These are phyloP conservation scores for Diddensiella caesifluorescens DNA, from an alignment of 805 yeast genomes.

Conservation along the genomic window DNA sequence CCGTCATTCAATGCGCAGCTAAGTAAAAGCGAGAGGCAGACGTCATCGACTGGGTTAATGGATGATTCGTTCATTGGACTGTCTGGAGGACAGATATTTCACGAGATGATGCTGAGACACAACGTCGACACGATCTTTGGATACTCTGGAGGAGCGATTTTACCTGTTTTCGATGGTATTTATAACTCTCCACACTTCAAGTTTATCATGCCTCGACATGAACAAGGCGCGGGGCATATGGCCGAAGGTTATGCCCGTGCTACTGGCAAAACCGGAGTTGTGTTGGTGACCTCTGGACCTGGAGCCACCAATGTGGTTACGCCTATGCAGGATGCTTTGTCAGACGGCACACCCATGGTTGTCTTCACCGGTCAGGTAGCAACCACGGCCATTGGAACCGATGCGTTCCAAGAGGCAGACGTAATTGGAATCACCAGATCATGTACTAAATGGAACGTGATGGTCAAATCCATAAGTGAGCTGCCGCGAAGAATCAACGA, in stretches of 20 bases:
- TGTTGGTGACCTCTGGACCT: constrained; percentile 97
- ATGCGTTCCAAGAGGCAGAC: constrained; percentile 99
- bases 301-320: constrained; percentile 98
- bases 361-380: constrained; percentile 98
- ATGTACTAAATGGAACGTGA: constrained; percentile 98
- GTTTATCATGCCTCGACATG: constrained; percentile 92
- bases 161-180: constrained; percentile 97
- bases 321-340: constrained; percentile 96
- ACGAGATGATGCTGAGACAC: constrained; percentile 97
- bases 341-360: constrained; percentile 95
- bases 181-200: constrained; percentile 83
- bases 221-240: constrained; percentile 99
- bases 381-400: constrained; percentile 93
- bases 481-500: constrained; percentile 93
- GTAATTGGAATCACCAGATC: constrained; percentile 94
- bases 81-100: constrained; percentile 98
- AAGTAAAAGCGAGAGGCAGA: constrained; percentile 3
- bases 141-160: constrained; percentile 97
- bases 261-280: constrained; percentile 94
- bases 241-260: constrained; percentile 99
- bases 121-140: constrained; percentile 95
- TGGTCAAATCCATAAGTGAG: constrained; percentile 94
- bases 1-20: constrained; percentile 31
- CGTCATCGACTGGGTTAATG: constrained; percentile 21
- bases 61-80: constrained; percentile 83